Percentiles rank a stretch among this genome's conserved stretches.
Evolutionary conservation across 1,284 basidiomycete species (phyloP).

Genomic region (Trichosporon ovoides): DNA sequence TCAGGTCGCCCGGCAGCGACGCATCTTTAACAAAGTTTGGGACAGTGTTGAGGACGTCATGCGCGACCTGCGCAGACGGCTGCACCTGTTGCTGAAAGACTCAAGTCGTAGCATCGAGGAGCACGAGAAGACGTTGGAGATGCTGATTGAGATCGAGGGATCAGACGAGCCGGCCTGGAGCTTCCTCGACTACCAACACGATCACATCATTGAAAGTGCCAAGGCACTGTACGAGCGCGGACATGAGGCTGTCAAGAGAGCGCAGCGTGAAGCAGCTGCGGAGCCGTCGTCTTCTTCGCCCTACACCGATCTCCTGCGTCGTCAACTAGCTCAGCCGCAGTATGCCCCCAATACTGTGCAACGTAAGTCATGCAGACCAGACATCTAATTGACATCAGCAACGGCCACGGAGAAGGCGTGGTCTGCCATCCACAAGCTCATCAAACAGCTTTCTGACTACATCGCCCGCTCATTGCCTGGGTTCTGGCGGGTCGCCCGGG

Average conservation of each 20-base stretch:
- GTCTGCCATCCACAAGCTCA: conserved; percentile 66
- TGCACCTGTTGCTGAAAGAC: conserved; percentile 75
- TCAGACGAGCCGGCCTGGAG: conserved; percentile 80
- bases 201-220: conserved; percentile 75
- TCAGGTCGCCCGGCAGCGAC: conserved; percentile 67
- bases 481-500: conserved; percentile 89
- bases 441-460: conserved; percentile 53
- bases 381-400: conserved; percentile 22
- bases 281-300: conserved; percentile 31
- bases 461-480: conserved; percentile 65
- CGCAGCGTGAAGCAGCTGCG: conserved; percentile 1
- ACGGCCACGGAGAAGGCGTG: conserved; percentile 60
- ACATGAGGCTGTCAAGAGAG: conserved; percentile 57
- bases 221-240: conserved; percentile 60
- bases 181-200: conserved; percentile 90
- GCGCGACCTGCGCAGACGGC: conserved; percentile 75
- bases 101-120: conserved; percentile 74
- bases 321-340: conserved; percentile 27
- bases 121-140: conserved; percentile 96
- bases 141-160: conserved; percentile 73
- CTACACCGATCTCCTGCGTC: conserved; percentile 27
- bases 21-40: conserved; percentile 97
- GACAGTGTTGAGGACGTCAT: conserved; percentile 89
- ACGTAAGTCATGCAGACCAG: conserved; percentile 52
- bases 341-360: conserved; percentile 48